Percentiles rank a stretch among this genome's conserved stretches.
These are phyloP conservation scores for Puya raimondii DNA, from an alignment of 176 grass and related monocot species.

Conservation along the genomic window DNA sequence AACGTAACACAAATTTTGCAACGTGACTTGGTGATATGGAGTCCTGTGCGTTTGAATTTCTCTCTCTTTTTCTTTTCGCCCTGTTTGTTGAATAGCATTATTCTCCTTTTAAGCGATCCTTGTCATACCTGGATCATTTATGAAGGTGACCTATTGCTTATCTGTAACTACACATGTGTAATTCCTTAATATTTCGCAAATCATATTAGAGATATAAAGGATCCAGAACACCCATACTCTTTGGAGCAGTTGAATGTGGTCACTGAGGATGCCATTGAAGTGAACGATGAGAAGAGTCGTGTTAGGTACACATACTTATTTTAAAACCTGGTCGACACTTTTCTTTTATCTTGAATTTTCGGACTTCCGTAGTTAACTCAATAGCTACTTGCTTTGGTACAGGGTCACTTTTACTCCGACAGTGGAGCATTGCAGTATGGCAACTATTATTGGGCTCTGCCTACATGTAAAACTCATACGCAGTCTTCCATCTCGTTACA, in stretches of 20 bases:
- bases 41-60: too few species aligned
- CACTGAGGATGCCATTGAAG: constrained; percentile 60
- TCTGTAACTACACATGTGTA: neutral
- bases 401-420: constrained; percentile 95
- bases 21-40: too few species aligned
- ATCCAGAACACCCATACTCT: constrained; percentile 90
- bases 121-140: too few species aligned
- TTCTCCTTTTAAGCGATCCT: too few species aligned
- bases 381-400: constrained; percentile 15
- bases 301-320: constrained; percentile 45
- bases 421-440: constrained; percentile 93
- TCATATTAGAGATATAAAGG: constrained; percentile 99
- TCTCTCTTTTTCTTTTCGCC: too few species aligned
- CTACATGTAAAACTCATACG: constrained; percentile 74
- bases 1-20: too few species aligned
- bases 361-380: neutral
- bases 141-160: too few species aligned
- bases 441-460: constrained; percentile 88
- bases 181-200: constrained; percentile 64
- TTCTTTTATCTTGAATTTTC: neutral
- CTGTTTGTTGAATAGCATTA: too few species aligned
- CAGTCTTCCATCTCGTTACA: constrained; percentile 83
- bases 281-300: constrained; percentile 47
- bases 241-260: constrained; percentile 92
- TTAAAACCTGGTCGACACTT: constrained; percentile 2